Conservation (phyloP, 2,329 filamentous ascomycete species). For the Aspergillus terreus region DNA sequence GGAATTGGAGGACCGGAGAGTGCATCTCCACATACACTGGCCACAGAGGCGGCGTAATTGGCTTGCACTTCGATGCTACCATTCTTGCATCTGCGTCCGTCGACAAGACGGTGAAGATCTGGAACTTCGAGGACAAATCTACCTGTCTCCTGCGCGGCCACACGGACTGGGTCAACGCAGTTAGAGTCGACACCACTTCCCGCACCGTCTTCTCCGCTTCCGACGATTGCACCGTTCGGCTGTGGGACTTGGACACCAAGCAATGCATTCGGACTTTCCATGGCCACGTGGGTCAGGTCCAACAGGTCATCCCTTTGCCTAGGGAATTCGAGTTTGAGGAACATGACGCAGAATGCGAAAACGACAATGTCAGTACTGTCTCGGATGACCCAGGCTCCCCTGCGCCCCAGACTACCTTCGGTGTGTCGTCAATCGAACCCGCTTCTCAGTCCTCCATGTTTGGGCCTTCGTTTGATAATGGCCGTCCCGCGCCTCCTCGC, state of each 20-base stretch:
- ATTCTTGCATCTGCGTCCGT: conserved; percentile 85
- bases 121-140: conserved; percentile 82
- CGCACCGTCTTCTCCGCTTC: conserved; percentile 89
- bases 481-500: conserved; percentile 70
- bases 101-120: conserved; percentile 86
- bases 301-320: conserved; percentile 82
- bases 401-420: conserved; percentile 21
- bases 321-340: conserved; percentile 88
- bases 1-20: conserved; percentile 93
- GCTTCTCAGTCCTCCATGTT: conserved; percentile 52
- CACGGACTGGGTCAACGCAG: conserved; percentile 94
- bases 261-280: conserved; percentile 73
- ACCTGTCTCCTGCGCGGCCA: conserved; percentile 79
- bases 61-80: conserved; percentile 80
- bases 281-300: conserved; percentile 91
- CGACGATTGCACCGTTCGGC: conserved; percentile 83
- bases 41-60: conserved; percentile 79
- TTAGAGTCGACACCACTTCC: conserved; percentile 76
- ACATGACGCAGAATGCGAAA: conserved; percentile 54
- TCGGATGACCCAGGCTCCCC: conserved; percentile 27
- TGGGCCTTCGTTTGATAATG: conserved; percentile 59
- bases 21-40: conserved; percentile 76
- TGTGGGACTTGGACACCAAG: conserved; percentile 89
- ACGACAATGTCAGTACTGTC: conserved; percentile 47
- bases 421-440: conserved; percentile 20